Evolutionary conservation across 2,329 filamentous ascomycete genomes (phyloP), one percentile per base, ranked within the genome.

Genomic region (Alternaria solani): DNA sequence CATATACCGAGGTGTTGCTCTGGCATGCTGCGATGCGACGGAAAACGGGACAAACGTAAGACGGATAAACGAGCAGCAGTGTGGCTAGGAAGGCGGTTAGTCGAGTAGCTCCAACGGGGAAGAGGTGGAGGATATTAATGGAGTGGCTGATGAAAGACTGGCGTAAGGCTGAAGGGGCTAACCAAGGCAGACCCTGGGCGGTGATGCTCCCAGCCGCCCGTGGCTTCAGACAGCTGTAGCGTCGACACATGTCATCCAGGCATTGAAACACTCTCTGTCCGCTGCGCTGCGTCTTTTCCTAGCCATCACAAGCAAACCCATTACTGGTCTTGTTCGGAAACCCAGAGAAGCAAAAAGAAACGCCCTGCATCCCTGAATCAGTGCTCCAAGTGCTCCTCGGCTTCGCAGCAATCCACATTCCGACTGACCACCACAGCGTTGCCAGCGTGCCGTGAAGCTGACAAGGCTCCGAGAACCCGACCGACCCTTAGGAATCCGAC

Each of bases 101-200:
- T 32, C 23, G 42, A 47, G 28, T 32, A 54, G 51, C 39, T 34
- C 1, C 25, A 14, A 55, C 12, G 34, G 16, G 49, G n/a, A 39
- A 18, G 26, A 38, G 11, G 23, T 7, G 14, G 8, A 46, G 28
- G 34, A 55, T 11, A 14, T 14, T 36, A 51, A 55, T 44, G 18
- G 41, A 23, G 58, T 61, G 58, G 58, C 58, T 61, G 58, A 57
- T 20, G 41, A 26, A 49, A 49, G 46, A 49, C 20, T 61, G 58
- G 58, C 48, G 36, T 57, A 61, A 57, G 58, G 58, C 58, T 61
- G 58, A 57, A 39, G 9, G 20, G 38, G 51, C 41, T 42, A 36
- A 25, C 53, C 53, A 49, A 42, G 18, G 53, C 53, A 41, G 30
- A 57, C 55, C 55, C 55, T 51, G 55, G 53, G 23, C 30, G 44